Conservation (phyloP, 768 basidiomycete species). For the Suillus plorans region DNA sequence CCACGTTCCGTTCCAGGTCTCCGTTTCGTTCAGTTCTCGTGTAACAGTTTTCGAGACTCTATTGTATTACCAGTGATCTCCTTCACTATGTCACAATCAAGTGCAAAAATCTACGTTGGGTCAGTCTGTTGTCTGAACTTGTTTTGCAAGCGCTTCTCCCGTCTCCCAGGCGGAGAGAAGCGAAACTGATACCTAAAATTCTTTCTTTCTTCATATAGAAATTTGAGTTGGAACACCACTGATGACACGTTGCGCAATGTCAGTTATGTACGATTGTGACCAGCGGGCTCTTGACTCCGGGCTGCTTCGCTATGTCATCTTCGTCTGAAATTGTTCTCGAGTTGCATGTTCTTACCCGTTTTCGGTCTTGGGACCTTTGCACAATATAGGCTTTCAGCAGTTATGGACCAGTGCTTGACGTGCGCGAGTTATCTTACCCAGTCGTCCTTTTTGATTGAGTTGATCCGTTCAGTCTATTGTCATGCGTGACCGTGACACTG, state of each 20-base stretch:
- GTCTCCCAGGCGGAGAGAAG: conserved; percentile 40
- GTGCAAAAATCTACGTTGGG: conserved; percentile 89
- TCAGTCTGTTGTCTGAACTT: conserved; percentile 70
- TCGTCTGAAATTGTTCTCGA: conserved; percentile 32
- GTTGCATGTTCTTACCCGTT: conserved; percentile 30
- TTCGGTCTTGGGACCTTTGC: conserved; percentile 20
- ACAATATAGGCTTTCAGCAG: conserved; percentile 72
- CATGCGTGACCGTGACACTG: conserved; percentile 98
- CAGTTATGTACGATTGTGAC: conserved; percentile 36
- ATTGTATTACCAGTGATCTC: conserved; percentile 45
- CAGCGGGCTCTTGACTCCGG: conserved; percentile 21
- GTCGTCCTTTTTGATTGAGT: conserved; percentile 27
- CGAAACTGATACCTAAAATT: conserved; percentile 56
- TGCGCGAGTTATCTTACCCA: conserved; percentile 55
- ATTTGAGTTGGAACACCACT: conserved; percentile 95
- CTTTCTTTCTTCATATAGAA: conserved; percentile 60
- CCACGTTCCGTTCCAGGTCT: conserved; percentile 52
- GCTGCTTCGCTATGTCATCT: conserved; percentile 47
- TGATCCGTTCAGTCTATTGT: conserved; percentile 75
- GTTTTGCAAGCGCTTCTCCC: conserved; percentile 43
- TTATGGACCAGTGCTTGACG: conserved; percentile 87
- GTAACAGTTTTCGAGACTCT: conserved; percentile 51
- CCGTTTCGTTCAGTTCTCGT: conserved; percentile 57
- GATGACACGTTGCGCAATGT: conserved; percentile 89
- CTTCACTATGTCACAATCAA: conserved; percentile 21